A percentile compares a stretch with the other conserved stretches of the same genome.
phyloP scores from a whole-genome alignment of 1,284 basidiomycete genomes.

The Prillingera fragicola region DNA sequence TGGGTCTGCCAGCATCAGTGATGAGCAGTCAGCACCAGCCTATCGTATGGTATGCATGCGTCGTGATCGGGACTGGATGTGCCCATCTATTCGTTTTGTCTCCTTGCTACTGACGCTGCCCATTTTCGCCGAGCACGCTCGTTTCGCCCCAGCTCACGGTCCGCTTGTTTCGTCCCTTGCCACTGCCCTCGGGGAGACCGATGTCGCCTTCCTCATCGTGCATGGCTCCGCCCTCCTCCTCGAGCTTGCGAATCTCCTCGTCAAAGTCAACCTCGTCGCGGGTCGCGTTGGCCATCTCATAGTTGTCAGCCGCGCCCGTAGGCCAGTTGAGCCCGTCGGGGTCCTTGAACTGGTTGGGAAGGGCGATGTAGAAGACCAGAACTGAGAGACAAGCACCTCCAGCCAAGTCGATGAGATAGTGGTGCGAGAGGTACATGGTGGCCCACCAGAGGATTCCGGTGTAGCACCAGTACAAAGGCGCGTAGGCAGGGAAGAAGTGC shows the following conservation, averaged over 20 bases:
- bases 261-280: slow-evolving; percentile 37
- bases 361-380: slow-evolving; percentile 78
- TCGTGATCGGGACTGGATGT: too few relatives aligned
- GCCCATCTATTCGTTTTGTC: too few relatives aligned
- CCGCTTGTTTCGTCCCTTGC: slow-evolving; percentile 22
- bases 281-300: slow-evolving; percentile 36
- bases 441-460: slow-evolving; percentile 90
- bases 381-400: slow-evolving; percentile 87
- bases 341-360: slow-evolving; percentile 71
- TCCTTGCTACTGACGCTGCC: too few relatives aligned
- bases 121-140: slow-evolving; percentile 39
- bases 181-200: slow-evolving; percentile 1
- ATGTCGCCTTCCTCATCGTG: slow-evolving; percentile 27
- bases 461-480: slow-evolving; percentile 71
- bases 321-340: slow-evolving; percentile 53
- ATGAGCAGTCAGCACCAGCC: too few relatives aligned
- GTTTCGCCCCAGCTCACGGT: slow-evolving; percentile 44
- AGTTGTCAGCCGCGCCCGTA: slow-evolving; percentile 17
- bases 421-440: slow-evolving; percentile 96
- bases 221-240: slow-evolving; percentile 21
- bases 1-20: too few relatives aligned
- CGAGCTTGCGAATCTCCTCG: slow-evolving; percentile 46
- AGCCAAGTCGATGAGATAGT: slow-evolving; percentile 96
- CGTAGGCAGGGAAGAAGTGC: slow-evolving; percentile 83
- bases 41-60: too few relatives aligned